Percentiles rank a stretch among this genome's conserved stretches.
phyloP scores from a whole-genome alignment of 352 stramenopile species.

The Phytophthora constricta region DNA sequence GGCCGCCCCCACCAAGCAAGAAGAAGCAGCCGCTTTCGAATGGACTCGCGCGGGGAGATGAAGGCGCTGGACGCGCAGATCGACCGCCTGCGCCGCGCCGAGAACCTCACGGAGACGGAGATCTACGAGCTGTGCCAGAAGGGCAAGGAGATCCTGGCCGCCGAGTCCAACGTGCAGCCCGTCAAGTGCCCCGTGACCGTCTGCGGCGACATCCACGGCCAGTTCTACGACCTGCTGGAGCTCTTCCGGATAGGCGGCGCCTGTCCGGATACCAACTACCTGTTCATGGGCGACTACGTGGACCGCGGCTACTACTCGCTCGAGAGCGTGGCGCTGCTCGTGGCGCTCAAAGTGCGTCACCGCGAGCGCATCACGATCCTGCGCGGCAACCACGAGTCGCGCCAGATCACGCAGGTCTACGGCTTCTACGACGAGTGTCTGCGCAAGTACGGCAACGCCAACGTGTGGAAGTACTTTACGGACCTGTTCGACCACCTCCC shows the following conservation, averaged over 20 bases:
- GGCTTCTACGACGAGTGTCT: constrained; percentile 98
- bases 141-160: constrained; percentile 87
- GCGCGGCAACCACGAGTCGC: constrained; percentile 90
- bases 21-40: constrained; percentile 15
- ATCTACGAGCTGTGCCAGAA: constrained; percentile 91
- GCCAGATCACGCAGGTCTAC: constrained; percentile 98
- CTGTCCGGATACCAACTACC: constrained; percentile 91
- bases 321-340: constrained; percentile 83
- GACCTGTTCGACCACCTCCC: constrained; percentile 90
- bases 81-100: constrained; percentile 77
- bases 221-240: constrained; percentile 91
- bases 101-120: constrained; percentile 91
- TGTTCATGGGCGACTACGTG: constrained; percentile 93
- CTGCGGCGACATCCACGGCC: constrained; percentile 89
- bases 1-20: constrained; percentile 3
- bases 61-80: constrained; percentile 90
- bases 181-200: constrained; percentile 88
- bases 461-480: constrained; percentile 93
- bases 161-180: constrained; percentile 88
- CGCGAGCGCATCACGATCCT: constrained; percentile 88
- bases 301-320: constrained; percentile 91
- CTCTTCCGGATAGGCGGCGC: constrained; percentile 90
- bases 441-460: constrained; percentile 95
- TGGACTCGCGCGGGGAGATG: constrained; percentile 85
- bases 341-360: constrained; percentile 88